Percentiles rank a stretch among this genome's conserved stretches.
phyloP scores from a whole-genome alignment of 352 stramenopile species.

The Pythium pyrilobum region DNA sequence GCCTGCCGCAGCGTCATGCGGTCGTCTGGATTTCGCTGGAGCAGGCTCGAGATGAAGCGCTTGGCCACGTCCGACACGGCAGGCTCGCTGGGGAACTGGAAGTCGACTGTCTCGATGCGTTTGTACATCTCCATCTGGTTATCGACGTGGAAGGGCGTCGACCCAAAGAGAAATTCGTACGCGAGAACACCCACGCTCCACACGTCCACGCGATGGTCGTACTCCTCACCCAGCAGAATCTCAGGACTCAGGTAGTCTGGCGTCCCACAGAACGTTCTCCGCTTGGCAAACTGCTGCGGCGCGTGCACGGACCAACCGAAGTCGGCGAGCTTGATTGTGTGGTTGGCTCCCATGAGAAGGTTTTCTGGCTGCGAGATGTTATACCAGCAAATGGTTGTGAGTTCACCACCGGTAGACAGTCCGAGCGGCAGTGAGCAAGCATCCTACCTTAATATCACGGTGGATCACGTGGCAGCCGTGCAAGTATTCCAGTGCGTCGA shows the following conservation, averaged over 20 bases:
- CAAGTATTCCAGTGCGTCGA: constrained; percentile 69
- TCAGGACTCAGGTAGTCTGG: constrained; percentile 84
- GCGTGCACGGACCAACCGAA: constrained; percentile 86
- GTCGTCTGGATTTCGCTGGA: constrained; percentile 45
- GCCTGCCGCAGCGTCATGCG: constrained; percentile 61
- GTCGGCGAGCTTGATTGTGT: constrained; percentile 82
- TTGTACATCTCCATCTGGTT: constrained; percentile 84
- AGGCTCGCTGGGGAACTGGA: constrained; percentile 44
- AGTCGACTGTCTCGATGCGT: constrained; percentile 55
- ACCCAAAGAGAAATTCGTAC: constrained; percentile 75
- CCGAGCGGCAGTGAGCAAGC: not conserved
- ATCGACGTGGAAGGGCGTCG: constrained; percentile 74
- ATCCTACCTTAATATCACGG: constrained; percentile 85
- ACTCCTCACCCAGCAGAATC: constrained; percentile 58
- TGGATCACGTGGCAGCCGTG: constrained; percentile 82
- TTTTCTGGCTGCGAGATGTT: constrained; percentile 66
- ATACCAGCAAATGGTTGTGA: not conserved
- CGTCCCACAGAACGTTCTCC: constrained; percentile 79
- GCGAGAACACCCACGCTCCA: constrained; percentile 84
- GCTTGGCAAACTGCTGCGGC: constrained; percentile 43
- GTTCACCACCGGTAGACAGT: not conserved
- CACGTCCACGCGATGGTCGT: constrained; percentile 64
- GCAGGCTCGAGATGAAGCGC: constrained; percentile 54
- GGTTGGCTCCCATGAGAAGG: constrained; percentile 64
- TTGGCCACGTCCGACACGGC: constrained; percentile 50